Evolutionary conservation across 495 filamentous ascomycete species (phyloP).

Genomic region (Geoglossum glabrum): DNA sequence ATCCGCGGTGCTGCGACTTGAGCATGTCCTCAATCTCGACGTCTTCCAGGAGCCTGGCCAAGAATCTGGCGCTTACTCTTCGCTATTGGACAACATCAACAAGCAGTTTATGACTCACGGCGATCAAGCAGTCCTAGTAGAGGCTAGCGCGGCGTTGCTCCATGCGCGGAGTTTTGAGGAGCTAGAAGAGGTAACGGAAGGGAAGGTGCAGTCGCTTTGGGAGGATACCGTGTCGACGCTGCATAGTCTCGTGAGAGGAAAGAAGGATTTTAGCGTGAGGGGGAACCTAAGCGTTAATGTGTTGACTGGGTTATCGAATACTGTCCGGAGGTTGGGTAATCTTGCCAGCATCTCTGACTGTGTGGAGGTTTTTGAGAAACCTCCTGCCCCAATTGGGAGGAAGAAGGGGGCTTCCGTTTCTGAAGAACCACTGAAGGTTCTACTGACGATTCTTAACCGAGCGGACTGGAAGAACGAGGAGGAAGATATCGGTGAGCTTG

Average conservation of each 20-base stretch:
- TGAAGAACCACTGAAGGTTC: constrained; percentile 9
- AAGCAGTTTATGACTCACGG: constrained; percentile 84
- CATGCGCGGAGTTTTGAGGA: constrained; percentile 75
- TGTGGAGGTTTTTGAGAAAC: constrained; percentile 46
- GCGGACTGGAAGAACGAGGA: constrained; percentile 22
- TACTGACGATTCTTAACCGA: constrained; percentile 47
- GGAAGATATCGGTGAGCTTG: constrained; percentile 19
- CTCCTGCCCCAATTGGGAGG: constrained; percentile 21
- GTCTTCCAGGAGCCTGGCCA: constrained; percentile 80
- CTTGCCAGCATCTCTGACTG: constrained; percentile 65
- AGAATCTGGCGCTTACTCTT: constrained; percentile 57
- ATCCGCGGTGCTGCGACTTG: constrained; percentile 66
- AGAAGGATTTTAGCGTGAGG: constrained; percentile 40
- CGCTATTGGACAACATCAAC: constrained; percentile 79
- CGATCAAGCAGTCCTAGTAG: constrained; percentile 63
- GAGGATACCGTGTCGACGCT: constrained; percentile 59
- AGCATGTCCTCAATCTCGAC: constrained; percentile 67
- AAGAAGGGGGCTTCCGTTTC: constrained; percentile 13
- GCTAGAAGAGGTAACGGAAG: constrained; percentile 63
- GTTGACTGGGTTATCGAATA: constrained; percentile 53
- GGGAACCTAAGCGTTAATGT: constrained; percentile 37
- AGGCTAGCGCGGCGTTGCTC: constrained; percentile 61
- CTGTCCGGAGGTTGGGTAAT: constrained; percentile 65
- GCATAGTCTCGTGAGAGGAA: constrained; percentile 40
- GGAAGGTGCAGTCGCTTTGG: constrained; percentile 65